These are phyloP conservation scores for Prunus campanulata DNA, from an alignment of 306 rosid genomes.

Conservation along the genomic window DNA sequence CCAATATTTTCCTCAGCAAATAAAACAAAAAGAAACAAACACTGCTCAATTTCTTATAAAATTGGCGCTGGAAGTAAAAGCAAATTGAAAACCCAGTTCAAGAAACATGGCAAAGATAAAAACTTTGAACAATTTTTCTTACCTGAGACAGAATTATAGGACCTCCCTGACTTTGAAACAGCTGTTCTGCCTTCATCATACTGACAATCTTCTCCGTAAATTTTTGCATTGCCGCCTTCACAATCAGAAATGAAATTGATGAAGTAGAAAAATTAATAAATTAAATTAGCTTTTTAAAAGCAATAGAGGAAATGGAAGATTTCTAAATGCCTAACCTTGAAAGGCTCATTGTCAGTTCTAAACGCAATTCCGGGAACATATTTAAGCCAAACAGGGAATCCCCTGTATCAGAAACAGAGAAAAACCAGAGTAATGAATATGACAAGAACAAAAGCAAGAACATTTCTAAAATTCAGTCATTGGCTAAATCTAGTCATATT, in stretches of 20 bases:
- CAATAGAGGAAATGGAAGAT: background rate
- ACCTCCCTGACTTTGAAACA: slow-evolving; percentile 91
- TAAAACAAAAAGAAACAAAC: background rate
- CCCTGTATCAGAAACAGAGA: slow-evolving; percentile 51
- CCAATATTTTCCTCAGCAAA: background rate
- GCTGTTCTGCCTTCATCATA: slow-evolving; percentile 76
- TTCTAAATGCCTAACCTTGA: slow-evolving; percentile 49
- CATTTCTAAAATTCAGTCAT: background rate
- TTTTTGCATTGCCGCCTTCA: slow-evolving; percentile 84
- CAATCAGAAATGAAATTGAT: slow-evolving; percentile 6
- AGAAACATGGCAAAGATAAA: slow-evolving; percentile 5
- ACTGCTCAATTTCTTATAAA: background rate
- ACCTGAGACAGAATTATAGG: slow-evolving; percentile 94
- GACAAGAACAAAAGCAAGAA: background rate
- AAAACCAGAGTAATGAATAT: slow-evolving; percentile 38
- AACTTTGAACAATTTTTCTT: background rate
- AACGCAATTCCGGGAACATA: slow-evolving; percentile 78
- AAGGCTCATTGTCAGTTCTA: slow-evolving; percentile 91
- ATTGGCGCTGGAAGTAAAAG: background rate
- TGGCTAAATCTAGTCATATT: no score
- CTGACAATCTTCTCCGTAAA: slow-evolving; percentile 76
- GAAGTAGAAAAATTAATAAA: background rate
- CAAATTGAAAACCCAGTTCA: slow-evolving; percentile 8
- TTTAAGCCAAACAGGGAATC: slow-evolving; percentile 97
- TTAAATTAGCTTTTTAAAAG: background rate